phyloP scores from a whole-genome alignment of 805 yeast species.

The Spathaspora gorwiae region DNA sequence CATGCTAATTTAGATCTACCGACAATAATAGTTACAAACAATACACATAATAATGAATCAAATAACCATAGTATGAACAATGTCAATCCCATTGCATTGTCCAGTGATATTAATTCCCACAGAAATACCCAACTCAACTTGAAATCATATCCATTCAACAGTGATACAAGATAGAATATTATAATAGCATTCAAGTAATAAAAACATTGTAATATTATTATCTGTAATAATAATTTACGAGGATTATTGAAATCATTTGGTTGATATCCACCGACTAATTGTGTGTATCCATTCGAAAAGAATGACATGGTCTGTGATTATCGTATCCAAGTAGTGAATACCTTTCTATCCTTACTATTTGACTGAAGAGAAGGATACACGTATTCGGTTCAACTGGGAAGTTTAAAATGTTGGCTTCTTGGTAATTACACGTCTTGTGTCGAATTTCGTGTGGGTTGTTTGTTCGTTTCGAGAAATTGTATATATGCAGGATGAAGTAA shows the following conservation, averaged over 20 bases:
- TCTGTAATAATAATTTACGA: conserved; percentile 49
- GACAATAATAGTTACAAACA: conserved; percentile 80
- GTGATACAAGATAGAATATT: conserved; percentile 60
- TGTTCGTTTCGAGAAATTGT: too few species aligned
- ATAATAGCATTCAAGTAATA: conserved; percentile 72
- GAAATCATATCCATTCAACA: conserved; percentile 68
- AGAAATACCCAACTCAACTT: conserved; percentile 68
- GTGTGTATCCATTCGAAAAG: conserved; percentile 17
- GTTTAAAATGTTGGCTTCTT: too few species aligned
- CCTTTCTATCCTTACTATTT: too few species aligned
- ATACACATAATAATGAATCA: conserved; percentile 76
- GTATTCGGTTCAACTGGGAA: too few species aligned
- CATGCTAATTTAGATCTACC: conserved; percentile 92
- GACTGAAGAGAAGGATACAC: too few species aligned
- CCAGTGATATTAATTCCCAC: conserved; percentile 70
- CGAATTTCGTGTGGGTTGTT: too few species aligned
- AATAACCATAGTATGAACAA: conserved; percentile 74
- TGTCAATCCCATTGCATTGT: conserved; percentile 77
- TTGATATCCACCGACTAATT: conserved; percentile 19
- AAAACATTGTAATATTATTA: conserved; percentile 68
- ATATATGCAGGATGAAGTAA: too few species aligned
- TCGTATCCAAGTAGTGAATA: too few species aligned
- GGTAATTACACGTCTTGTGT: too few species aligned
- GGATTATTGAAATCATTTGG: conserved; percentile 30
- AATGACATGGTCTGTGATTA: background rate